Evolutionary conservation across 345 rosid species (phyloP).

Genomic region (Streptanthus diversifolius): DNA sequence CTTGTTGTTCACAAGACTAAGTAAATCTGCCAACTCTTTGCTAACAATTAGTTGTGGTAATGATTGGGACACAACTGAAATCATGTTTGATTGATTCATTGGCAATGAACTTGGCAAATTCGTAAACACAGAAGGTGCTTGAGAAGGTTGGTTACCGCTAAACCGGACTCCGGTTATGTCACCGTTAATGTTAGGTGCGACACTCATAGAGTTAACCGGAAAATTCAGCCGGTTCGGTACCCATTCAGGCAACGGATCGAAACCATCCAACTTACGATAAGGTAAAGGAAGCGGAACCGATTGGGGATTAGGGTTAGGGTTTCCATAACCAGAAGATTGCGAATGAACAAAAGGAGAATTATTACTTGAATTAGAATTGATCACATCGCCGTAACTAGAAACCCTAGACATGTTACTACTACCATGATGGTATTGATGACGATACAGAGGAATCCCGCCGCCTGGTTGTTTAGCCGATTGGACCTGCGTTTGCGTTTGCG

Average conservation of each 20-base stretch:
- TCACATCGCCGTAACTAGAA: constrained; percentile 25
- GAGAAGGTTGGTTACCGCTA: neutral
- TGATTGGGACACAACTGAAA: neutral
- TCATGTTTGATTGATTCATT: neutral
- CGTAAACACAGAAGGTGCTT: neutral
- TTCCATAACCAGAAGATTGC: neutral
- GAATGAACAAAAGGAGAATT: neutral
- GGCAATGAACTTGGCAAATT: neutral
- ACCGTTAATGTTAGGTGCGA: neutral
- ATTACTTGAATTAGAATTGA: constrained; percentile 18
- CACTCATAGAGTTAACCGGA: neutral
- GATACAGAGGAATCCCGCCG: constrained; percentile 11
- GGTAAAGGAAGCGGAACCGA: constrained; percentile 25
- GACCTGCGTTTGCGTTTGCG: constrained; percentile 3
- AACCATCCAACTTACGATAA: constrained; percentile 12
- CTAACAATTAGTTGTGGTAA: constrained; percentile 8
- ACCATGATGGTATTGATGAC: neutral
- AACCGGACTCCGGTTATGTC: neutral
- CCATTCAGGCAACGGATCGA: constrained; percentile 33
- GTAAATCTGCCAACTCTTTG: constrained; percentile 9
- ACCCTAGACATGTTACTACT: constrained; percentile 33
- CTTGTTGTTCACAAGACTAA: neutral
- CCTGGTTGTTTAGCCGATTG: neutral
- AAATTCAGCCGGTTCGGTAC: constrained; percentile 1
- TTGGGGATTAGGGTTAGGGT: constrained; percentile 26